Evolutionary conservation across 371 early-diverging fungal genomes (phyloP), one percentile per base, ranked within the genome.

Genomic region (Lichtheimia ramosa): DNA sequence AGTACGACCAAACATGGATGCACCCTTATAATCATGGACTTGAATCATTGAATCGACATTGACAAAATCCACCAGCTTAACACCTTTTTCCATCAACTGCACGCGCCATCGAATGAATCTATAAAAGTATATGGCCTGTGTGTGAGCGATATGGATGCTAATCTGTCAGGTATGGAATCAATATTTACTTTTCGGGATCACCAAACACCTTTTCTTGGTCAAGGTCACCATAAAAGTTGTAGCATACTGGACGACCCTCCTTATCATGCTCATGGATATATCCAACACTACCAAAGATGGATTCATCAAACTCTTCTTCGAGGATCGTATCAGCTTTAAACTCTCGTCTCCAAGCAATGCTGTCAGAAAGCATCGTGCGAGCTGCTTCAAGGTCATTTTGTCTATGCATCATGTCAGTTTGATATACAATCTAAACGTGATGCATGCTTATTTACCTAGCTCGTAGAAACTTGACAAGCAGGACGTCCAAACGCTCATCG

Each of bases 41-140:
- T 82, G 82, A 24, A 86, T 59, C 83, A 84, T 84, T 12, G 83
- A 68, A 21, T 85, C 83, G 12, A 79, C 70, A 27, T 79, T 64
- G 4, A 78, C 68, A 61, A 86, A 75, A 62, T 86, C 85, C 40
- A 86, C 60, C 42, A 68, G 41, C 16, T 70, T 56, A 20, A 85
- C 68, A 12, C 83, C 81, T 25, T 79, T 79, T 68, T 85, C 87
- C 71, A 83, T 83, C 42, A 86, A 69, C 63, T 85, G 84, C 40
- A 86, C 73, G 51, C 87, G 73, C 87, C 87, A 86, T 43, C 85
- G 79, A 50, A 86, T 65, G 64, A 86, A 86, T 54, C 80, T 73
- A 48, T 18, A 40, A 40, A 21, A 50, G 50, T n/a, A 18, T 6
- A 20, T 18, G 34, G 16, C 4, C 24, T 13, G 4, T 14, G 23